Base-by-base conservation (phyloP, 208 protist genomes). In the Leishmania braziliensis region DNA sequence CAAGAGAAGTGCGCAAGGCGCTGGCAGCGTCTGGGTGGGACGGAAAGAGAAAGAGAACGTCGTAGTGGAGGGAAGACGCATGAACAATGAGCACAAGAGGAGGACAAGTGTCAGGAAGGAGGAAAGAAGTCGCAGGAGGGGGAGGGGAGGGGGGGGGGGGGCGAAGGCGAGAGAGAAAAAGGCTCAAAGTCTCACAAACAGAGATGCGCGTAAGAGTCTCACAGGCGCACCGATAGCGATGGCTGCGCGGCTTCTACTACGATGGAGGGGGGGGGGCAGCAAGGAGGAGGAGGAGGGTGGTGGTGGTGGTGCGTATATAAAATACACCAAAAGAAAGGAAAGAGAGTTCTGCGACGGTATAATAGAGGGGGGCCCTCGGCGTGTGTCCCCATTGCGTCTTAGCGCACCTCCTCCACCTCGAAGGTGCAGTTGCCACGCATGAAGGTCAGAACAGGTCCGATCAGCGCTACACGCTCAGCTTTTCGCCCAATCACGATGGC, bases 401-500 rank as follows among this genome's bases (percentile, higher is more conserved):
- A 81, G 9, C 73, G 73, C 75, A 89, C 91, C 48, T 93, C 90
- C 78, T 91, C 88, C 60, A 94, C 87, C 12, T 86, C 78, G 68
- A 89, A 92, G 68, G 85, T 88, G 88, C 80, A 87, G 84, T 58
- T 88, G 60, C 90, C 91, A 50, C 90, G 90, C 54, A 95, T 75
- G 82, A 93, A 93, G 26, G 91, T 95, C 16, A 92, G 79, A n/a
- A 78, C 85, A 58, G 84, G 84, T 39, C 91, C 91, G 12, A 91
- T 79, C 53, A 95, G 79, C 18, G 91, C 89, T 23, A 95, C 82
- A 39, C 91, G 91, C 77, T 92, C 86, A n/a, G 89, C 88, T 81
- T 91, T 86, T 58, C 84, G 81, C 43, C 89, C 91, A 76, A 95
- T 93, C 54, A 93, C 87, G 77, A 95, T 92, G 36, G 81, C 83